Percentiles rank a stretch among this genome's conserved stretches.
phyloP scores from a whole-genome alignment of 2,329 filamentous ascomycete genomes.

The Lachnellula willkommii region DNA sequence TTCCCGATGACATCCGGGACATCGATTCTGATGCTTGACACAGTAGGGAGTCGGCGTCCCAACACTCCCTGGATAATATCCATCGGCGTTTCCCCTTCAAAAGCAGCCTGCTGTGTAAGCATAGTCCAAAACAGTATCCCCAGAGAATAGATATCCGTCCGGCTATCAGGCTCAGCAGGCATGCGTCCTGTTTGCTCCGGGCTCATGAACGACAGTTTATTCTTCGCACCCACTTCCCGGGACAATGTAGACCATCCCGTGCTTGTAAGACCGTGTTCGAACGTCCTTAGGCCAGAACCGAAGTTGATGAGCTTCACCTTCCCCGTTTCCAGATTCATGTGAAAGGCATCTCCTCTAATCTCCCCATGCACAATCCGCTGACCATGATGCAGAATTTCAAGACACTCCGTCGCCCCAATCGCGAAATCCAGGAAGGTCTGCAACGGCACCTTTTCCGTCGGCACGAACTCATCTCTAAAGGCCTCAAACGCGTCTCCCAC shows the following conservation, averaged over 20 bases:
- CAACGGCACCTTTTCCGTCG: conserved; percentile 60
- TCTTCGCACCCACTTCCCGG: conserved; percentile 77
- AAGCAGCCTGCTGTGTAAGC: conserved; percentile 72
- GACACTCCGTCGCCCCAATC: conserved; percentile 76
- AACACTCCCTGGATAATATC: conserved; percentile 91
- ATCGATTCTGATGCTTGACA: conserved; percentile 73
- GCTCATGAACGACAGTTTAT: conserved; percentile 87
- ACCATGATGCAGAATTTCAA: conserved; percentile 87
- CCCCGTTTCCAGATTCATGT: conserved; percentile 68
- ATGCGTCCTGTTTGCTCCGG: conserved; percentile 92
- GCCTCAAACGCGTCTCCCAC: conserved; percentile 41
- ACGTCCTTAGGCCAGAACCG: conserved; percentile 79
- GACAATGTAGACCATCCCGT: conserved; percentile 82
- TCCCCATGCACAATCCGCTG: conserved; percentile 85
- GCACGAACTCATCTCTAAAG: conserved; percentile 33
- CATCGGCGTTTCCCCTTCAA: conserved; percentile 72
- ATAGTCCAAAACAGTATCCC: conserved; percentile 87
- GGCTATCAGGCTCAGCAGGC: conserved; percentile 83
- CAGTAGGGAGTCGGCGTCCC: conserved; percentile 68
- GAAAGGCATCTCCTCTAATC: conserved; percentile 83
- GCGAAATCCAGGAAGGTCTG: conserved; percentile 83
- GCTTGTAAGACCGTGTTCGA: conserved; percentile 82
- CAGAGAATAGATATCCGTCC: conserved; percentile 90
- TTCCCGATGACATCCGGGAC: conserved; percentile 75
- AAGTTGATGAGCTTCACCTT: conserved; percentile 77